These are phyloP conservation scores for Pythium dissimile DNA, from an alignment of 352 stramenopile genomes.

Conservation along the genomic window DNA sequence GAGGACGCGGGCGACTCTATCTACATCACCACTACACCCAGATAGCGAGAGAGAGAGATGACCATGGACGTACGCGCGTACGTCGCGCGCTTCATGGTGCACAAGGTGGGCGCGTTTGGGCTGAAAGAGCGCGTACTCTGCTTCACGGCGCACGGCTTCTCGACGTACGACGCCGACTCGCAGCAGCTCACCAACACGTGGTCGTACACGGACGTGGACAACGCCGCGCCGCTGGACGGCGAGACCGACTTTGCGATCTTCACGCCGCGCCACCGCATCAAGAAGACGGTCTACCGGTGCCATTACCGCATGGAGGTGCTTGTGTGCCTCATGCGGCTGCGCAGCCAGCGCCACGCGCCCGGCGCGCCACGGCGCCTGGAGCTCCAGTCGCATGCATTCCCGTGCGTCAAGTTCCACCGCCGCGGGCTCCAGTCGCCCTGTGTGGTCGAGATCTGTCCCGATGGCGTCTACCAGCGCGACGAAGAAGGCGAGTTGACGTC, in stretches of 20 bases:
- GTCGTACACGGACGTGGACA: constrained; percentile 77
- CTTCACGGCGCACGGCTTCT: constrained; percentile 74
- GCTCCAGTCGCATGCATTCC: constrained; percentile 53
- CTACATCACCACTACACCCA: too few species aligned
- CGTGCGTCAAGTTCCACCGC: constrained; percentile 58
- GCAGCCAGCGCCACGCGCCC: constrained; percentile 55
- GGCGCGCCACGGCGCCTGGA: constrained; percentile 25
- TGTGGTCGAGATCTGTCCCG: constrained; percentile 62
- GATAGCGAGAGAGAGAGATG: too few species aligned
- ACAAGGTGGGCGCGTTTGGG: constrained; percentile 81
- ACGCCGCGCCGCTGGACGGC: constrained; percentile 52
- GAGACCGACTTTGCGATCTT: constrained; percentile 77
- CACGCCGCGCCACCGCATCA: constrained; percentile 73
- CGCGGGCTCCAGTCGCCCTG: constrained; percentile 58
- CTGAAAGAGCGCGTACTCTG: constrained; percentile 83
- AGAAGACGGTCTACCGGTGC: constrained; percentile 80
- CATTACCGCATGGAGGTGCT: constrained; percentile 83
- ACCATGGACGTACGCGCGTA: constrained; percentile 57
- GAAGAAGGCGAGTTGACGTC: constrained; percentile 73
- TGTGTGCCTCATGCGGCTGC: constrained; percentile 72
- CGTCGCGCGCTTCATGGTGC: constrained; percentile 77
- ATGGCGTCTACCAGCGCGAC: constrained; percentile 77
- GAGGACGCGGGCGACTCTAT: too few species aligned
- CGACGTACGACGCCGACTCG: constrained; percentile 63
- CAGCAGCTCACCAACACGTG: constrained; percentile 77